Percentiles rank a stretch among this genome's conserved stretches.
Conservation (phyloP, 805 yeast species). For the Sungouiella thailandica region DNA sequence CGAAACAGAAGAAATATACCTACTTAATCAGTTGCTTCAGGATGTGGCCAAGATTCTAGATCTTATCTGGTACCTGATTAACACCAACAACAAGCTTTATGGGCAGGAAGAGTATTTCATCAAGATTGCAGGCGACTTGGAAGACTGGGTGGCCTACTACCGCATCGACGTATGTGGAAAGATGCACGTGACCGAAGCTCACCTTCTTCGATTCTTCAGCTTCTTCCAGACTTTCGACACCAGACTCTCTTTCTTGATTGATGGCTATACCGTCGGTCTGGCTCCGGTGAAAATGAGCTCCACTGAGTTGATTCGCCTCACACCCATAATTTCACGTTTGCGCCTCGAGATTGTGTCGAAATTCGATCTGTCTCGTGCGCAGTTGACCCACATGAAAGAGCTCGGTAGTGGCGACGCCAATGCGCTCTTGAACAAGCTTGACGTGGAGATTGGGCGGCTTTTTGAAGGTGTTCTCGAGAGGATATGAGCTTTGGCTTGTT, state of each 20-base stretch:
- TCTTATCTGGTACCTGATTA: constrained; percentile 59
- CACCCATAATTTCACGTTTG: constrained; percentile 49
- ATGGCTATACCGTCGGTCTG: constrained; percentile 17
- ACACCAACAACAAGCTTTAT: constrained; percentile 25
- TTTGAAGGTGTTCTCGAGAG: constrained; percentile 38
- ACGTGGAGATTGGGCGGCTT: constrained; percentile 32
- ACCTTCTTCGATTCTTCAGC: constrained; percentile 17
- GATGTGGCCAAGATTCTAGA: constrained; percentile 48
- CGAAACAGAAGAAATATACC: constrained; percentile 22
- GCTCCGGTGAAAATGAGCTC: constrained; percentile 24
- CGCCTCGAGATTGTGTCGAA: constrained; percentile 35
- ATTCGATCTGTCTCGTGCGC: constrained; percentile 16
- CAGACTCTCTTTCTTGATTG: constrained; percentile 22
- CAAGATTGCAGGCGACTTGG: constrained; percentile 59
- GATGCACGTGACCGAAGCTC: constrained; percentile 6
- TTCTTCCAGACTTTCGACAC: constrained; percentile 37
- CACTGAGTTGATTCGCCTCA: constrained; percentile 50
- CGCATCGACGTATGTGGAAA: constrained; percentile 10
- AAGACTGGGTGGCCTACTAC: constrained; percentile 49
- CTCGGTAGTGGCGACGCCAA: neutral
- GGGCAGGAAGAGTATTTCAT: constrained; percentile 64
- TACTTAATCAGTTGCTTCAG: constrained; percentile 28
- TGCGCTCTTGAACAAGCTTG: constrained; percentile 18
- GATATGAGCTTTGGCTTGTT: too few species aligned
- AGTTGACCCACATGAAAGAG: neutral